Percentiles rank a stretch among this genome's conserved stretches.
These are phyloP conservation scores for Myxozyma udenii DNA, from an alignment of 805 yeast species.

Conservation along the genomic window DNA sequence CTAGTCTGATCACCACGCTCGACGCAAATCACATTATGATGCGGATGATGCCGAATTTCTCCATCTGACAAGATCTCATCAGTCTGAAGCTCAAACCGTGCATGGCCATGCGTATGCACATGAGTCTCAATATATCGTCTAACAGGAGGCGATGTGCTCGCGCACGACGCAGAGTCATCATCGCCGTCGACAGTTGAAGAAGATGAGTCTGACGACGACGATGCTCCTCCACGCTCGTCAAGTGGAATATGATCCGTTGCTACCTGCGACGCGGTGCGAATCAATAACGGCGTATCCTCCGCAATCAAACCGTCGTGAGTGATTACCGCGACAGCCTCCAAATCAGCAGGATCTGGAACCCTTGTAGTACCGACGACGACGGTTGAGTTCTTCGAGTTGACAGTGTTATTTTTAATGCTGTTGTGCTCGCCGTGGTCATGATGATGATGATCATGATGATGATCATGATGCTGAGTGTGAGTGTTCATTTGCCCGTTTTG, in stretches of 20 bases:
- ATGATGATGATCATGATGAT: background rate
- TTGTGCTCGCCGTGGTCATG: background rate
- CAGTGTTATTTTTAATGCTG: background rate
- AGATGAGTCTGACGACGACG: background rate
- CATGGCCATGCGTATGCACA: constrained; percentile 8
- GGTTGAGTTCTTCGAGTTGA: too few relatives aligned
- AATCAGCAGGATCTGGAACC: background rate
- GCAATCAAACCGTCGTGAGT: background rate
- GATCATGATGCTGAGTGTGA: background rate
- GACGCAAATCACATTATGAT: too few relatives aligned
- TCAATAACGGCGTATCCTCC: background rate
- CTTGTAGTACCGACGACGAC: background rate
- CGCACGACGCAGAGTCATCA: background rate
- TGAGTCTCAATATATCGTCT: background rate
- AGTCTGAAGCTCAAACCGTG: constrained; percentile 1
- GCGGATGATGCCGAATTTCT: background rate
- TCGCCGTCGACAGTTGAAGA: background rate
- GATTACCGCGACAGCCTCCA: background rate
- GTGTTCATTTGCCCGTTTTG: background rate
- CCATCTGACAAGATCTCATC: background rate
- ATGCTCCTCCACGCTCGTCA: background rate
- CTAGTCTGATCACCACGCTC: too few relatives aligned
- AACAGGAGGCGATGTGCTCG: background rate
- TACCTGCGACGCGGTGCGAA: background rate
- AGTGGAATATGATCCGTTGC: background rate